Evolutionary conservation across 148 eudicot genomes (phyloP).

Genomic region (Nepenthes gracilis): DNA sequence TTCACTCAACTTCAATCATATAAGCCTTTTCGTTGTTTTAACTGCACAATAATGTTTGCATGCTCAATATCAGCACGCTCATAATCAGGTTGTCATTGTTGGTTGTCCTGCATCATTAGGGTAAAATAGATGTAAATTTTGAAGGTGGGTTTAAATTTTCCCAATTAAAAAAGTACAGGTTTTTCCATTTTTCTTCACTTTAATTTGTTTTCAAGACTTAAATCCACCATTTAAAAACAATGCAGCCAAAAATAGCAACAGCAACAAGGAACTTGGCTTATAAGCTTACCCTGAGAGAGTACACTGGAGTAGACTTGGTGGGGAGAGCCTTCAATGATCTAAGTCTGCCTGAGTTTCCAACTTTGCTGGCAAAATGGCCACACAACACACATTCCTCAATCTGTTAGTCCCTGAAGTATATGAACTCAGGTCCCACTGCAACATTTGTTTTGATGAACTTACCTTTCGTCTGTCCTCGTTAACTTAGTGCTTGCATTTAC

Average conservation of each 20-base stretch:
- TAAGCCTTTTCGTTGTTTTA: no score
- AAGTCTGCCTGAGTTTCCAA: constrained; percentile 60
- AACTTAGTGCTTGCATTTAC: constrained; percentile 63
- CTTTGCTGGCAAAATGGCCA: constrained; percentile 30
- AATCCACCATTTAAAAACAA: not conserved
- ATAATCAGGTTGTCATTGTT: no score
- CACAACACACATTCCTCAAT: not conserved
- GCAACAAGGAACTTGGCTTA: not conserved
- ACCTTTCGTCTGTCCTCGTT: constrained; percentile 64
- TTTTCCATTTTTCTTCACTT: no score
- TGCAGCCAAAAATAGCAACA: not conserved
- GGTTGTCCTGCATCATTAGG: no score
- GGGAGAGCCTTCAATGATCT: constrained; percentile 83
- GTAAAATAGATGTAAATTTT: no score
- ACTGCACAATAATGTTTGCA: no score
- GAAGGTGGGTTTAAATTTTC: no score
- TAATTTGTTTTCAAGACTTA: no score
- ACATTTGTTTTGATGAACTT: constrained; percentile 17
- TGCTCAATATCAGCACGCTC: no score
- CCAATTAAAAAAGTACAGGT: no score
- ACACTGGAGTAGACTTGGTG: constrained; percentile 90
- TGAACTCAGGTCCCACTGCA: not conserved
- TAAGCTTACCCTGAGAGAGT: constrained; percentile 55
- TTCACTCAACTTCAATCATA: no score
- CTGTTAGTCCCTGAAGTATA: not conserved